A percentile compares a stretch with the other conserved stretches of the same genome.
Conservation (phyloP, 495 filamentous ascomycete genomes). For the Choiromyces venosus region DNA sequence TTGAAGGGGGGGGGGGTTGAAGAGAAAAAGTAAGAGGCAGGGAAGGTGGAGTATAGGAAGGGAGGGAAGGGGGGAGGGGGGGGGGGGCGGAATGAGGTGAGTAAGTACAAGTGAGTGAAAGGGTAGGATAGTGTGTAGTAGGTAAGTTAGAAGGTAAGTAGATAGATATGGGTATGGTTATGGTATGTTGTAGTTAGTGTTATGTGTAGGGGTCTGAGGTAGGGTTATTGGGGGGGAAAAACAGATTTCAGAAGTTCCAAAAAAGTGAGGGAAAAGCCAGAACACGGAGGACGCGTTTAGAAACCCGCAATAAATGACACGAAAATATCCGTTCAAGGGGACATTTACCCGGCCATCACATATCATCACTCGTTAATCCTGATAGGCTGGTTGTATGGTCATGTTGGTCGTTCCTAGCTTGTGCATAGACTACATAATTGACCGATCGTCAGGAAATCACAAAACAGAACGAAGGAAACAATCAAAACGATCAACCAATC, state of each 20-base stretch:
- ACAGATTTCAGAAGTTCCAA: background rate
- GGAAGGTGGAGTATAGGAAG: constrained; percentile 25
- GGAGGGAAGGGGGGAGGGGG: constrained; percentile 3
- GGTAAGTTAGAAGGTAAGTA: no score
- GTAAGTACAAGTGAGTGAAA: background rate
- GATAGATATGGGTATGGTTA: background rate
- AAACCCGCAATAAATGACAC: background rate
- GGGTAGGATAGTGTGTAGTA: background rate
- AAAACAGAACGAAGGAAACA: background rate
- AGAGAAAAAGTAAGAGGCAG: constrained; percentile 26
- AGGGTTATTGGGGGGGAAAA: background rate
- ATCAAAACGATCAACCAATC: background rate
- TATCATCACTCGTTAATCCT: background rate
- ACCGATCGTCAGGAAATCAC: background rate
- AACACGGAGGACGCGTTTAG: background rate
- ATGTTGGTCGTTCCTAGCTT: no score
- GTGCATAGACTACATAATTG: background rate
- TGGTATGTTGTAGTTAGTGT: background rate
- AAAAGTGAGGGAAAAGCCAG: background rate
- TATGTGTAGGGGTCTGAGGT: background rate
- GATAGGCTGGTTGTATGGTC: no score
- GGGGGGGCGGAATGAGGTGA: background rate
- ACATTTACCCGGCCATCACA: background rate
- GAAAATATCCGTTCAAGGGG: background rate
- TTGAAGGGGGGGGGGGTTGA: constrained; percentile 16